phyloP scores from a whole-genome alignment of 306 rosid genomes.

The Trifolium pratense region DNA sequence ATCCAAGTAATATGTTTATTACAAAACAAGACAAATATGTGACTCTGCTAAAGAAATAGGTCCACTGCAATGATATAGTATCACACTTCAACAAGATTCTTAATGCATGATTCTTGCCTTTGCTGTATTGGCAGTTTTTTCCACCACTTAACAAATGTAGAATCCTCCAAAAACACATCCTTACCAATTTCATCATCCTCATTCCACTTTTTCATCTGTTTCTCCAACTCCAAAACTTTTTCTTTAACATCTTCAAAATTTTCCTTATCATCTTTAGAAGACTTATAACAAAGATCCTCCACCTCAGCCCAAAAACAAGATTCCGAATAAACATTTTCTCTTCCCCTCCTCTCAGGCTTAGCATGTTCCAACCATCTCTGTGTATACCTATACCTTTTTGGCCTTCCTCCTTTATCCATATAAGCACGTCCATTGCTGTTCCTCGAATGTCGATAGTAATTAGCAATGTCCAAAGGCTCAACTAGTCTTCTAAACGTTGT shows the following conservation, averaged over 20 bases:
- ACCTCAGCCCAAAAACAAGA: conserved; percentile 77
- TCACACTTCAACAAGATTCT: not conserved
- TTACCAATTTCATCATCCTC: not conserved
- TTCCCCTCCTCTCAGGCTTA: rapidly evolving
- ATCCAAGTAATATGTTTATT: not conserved
- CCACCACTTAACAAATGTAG: conserved; percentile 69
- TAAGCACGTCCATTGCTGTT: conserved; percentile 57
- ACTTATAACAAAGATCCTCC: conserved; percentile 52
- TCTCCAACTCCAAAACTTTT: conserved; percentile 42
- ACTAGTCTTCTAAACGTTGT: conserved; percentile 56
- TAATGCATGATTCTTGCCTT: conserved; percentile 38
- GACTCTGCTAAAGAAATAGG: too few species aligned
- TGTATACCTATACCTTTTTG: conserved; percentile 57
- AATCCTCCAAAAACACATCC: conserved; percentile 54
- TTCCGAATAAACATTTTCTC: conserved; percentile 37
- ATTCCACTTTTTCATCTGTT: conserved; percentile 43
- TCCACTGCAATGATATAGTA: not conserved
- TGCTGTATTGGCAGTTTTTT: conserved; percentile 41
- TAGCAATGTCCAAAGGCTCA: conserved; percentile 79
- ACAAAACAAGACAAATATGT: not conserved
- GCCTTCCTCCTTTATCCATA: conserved; percentile 52
- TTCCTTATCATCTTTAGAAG: too few species aligned
- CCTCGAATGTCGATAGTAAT: conserved; percentile 69
- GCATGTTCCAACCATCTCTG: conserved; percentile 73
- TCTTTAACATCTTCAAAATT: not conserved